Evolutionary conservation across 495 filamentous ascomycete species (phyloP), one percentile per base, ranked within the genome.

Genomic region (Bryoglossum gracile): DNA sequence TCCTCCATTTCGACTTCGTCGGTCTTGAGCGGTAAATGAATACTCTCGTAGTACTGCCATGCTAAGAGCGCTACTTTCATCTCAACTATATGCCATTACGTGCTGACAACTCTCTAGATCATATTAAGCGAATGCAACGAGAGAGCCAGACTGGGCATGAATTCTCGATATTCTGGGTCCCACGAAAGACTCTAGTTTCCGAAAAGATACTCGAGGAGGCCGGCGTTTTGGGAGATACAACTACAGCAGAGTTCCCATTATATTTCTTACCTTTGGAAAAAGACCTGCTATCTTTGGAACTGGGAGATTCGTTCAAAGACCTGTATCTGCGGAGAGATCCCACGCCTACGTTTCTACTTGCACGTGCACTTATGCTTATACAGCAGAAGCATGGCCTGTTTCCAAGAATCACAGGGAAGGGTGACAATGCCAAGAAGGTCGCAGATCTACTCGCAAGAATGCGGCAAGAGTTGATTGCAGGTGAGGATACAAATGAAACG

Each of bases 321-420:
- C 66, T 97, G 17, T 95, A 92, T 62, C 69, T 97, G 53, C 79
- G 84, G 34, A 95, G 94, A 72, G 89, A 97, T 63, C 87, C 90
- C 18, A 94, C 89, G 2, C 80, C 85, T 21, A 82, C 89, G 23
- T 95, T 90, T 60, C 75, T 92, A 18, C 76, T 90, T 43, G 88
- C 94, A 36, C 83, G 83, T 61, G 91, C 94, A n/a, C 72, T 99
- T 46, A 97, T 99, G 94, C 81, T 77, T 18, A 81, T 96, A 45
- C 94, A 99, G 63, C 83, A 88, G 61, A 81, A 82, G 51, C 82
- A 96, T 65, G 94, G 94, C 5, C 81, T 97, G 39, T 97, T 97
- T 58, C 92, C 94, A 26, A 80, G 90, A 6, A 94, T 99, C 56
- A 82, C 94, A 34, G 94, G 94, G 33, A 99, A 99, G 67, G 94